phyloP scores from a whole-genome alignment of 495 filamentous ascomycete genomes.

The Lineolata rhizophorae region DNA sequence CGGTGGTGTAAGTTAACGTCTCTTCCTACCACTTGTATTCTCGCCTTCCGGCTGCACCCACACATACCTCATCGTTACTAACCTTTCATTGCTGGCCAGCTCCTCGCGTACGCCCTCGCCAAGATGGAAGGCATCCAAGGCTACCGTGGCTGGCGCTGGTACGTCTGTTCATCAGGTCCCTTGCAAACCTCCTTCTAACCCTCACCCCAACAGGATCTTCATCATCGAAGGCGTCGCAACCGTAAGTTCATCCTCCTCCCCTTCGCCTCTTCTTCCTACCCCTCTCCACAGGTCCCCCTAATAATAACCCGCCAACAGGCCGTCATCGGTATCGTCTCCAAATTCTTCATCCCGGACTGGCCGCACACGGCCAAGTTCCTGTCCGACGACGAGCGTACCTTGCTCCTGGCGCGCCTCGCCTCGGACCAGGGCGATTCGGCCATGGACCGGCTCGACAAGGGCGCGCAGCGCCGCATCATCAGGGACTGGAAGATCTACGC shows the following conservation, averaged over 20 bases:
- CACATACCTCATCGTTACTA: constrained; percentile 3
- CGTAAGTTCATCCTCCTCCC: too few species aligned
- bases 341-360: constrained; percentile 23
- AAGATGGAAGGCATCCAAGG: constrained; percentile 9
- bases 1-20: constrained; percentile 22
- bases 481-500: constrained; percentile 16
- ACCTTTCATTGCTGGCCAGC: constrained; percentile 5
- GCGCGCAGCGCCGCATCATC: constrained; percentile 11
- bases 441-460: constrained; percentile 21
- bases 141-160: constrained; percentile 21
- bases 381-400: constrained; percentile 15
- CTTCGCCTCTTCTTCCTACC: too few species aligned
- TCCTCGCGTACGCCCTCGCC: constrained; percentile 37
- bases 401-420: constrained; percentile 20
- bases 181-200: too few species aligned
- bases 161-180: too few species aligned
- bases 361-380: constrained; percentile 22
- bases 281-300: too few species aligned
- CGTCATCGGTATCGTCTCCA: constrained; percentile 17
- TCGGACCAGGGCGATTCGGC: constrained; percentile 19
- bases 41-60: too few species aligned
- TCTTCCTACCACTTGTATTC: too few species aligned
- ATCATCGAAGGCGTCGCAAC: constrained; percentile 38
- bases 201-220: constrained; percentile 39
- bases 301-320: too few species aligned